Evolutionary conservation across 2,329 filamentous ascomycete species (phyloP).

Genomic region (Coniella vitis): DNA sequence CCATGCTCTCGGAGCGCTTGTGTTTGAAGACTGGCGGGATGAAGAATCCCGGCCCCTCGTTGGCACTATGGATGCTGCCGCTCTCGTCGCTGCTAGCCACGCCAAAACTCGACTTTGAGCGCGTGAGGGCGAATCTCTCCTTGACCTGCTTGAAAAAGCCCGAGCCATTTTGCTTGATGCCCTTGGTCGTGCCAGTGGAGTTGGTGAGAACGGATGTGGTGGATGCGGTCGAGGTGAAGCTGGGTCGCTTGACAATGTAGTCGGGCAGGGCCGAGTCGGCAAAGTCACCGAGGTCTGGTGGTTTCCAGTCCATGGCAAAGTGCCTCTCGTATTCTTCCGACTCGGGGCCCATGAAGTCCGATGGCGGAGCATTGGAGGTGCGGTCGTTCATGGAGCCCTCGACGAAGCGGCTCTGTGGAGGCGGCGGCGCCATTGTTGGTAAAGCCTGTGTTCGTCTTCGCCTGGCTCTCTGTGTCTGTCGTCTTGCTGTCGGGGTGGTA

Average conservation of each 20-base stretch:
- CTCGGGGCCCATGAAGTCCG: conserved; percentile 51
- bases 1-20: conserved; percentile 14
- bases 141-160: conserved; percentile 17
- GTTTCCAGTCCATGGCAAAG: conserved; percentile 18
- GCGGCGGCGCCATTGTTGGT: conserved; percentile 15
- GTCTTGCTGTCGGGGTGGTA: no score
- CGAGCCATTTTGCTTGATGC: neutral
- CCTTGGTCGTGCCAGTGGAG: neutral
- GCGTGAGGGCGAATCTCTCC: conserved; percentile 23
- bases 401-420: conserved; percentile 49
- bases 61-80: neutral
- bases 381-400: conserved; percentile 88
- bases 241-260: neutral
- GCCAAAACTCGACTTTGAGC: conserved; percentile 20
- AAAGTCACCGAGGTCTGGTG: conserved; percentile 7
- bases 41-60: neutral
- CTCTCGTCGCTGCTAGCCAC: conserved; percentile 17
- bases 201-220: neutral
- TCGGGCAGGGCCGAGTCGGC: neutral
- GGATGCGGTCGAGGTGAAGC: conserved; percentile 7
- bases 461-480: conserved; percentile 7
- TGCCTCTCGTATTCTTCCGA: conserved; percentile 20
- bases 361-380: conserved; percentile 62
- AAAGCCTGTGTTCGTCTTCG: no score
- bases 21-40: conserved; percentile 15